phyloP scores from a whole-genome alignment of 108 stramenopile genomes.

The Nitzschia sp. region DNA sequence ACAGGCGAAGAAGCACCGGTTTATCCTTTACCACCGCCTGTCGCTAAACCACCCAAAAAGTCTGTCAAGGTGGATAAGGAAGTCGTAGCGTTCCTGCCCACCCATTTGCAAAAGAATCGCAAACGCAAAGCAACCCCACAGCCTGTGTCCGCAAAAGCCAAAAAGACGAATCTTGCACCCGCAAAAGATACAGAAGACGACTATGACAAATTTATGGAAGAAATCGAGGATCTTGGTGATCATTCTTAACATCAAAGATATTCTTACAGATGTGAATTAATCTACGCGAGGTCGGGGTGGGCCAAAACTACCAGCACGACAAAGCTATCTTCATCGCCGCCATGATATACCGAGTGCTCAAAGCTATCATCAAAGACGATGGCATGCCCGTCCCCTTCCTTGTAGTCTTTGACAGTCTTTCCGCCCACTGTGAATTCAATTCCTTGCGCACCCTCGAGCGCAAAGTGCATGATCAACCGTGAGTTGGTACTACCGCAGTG shows the following conservation, averaged over 20 bases:
- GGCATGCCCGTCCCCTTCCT: background rate
- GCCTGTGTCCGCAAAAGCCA: conserved; percentile 12
- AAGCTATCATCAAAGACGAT: conserved; percentile 26
- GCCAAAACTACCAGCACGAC: background rate
- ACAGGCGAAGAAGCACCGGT: background rate
- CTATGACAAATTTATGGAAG: conserved; percentile 58
- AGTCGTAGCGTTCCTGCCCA: conserved; percentile 73
- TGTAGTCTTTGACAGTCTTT: conserved; percentile 4
- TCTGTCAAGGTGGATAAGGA: conserved; percentile 69
- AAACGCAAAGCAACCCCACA: conserved; percentile 30
- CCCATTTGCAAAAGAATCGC: conserved; percentile 46
- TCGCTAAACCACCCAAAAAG: conserved; percentile 39
- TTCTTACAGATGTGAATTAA: background rate
- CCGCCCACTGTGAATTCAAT: background rate
- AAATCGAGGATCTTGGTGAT: conserved; percentile 32
- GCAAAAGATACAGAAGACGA: conserved; percentile 24
- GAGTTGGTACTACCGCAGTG: conserved; percentile 23
- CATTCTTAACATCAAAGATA: too few relatives aligned
- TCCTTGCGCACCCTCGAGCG: conserved; percentile 6
- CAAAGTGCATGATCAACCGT: conserved; percentile 8
- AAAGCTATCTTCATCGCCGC: conserved; percentile 1
- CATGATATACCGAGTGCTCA: conserved; percentile 18
- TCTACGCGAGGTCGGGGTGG: background rate
- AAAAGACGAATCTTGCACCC: background rate
- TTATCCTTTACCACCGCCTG: background rate